Conservation (phyloP, 2,329 filamentous ascomycete species). For the Aspergillus proliferans region DNA sequence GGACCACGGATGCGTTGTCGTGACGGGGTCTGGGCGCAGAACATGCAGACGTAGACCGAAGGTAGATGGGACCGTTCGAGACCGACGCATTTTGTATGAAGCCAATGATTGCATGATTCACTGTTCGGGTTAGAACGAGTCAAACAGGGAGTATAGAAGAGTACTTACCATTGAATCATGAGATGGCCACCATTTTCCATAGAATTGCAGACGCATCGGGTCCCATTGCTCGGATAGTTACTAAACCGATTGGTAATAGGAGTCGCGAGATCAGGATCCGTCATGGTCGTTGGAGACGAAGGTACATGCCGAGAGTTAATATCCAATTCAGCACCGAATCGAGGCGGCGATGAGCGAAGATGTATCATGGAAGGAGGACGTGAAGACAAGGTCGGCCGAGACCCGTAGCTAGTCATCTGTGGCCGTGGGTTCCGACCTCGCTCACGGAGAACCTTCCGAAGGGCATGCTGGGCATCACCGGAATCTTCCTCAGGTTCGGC, state of each 20-base stretch:
- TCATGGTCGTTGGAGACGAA: slow-evolving; percentile 46
- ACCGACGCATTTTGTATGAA: slow-evolving; percentile 55
- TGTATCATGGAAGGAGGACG: slow-evolving; percentile 24
- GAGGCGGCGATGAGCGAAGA: slow-evolving; percentile 41
- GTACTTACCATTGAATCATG: slow-evolving; percentile 54
- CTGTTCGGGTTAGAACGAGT: slow-evolving; percentile 23
- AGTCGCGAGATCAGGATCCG: slow-evolving; percentile 46
- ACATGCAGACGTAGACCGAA: slow-evolving; percentile 47
- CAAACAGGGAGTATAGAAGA: not conserved
- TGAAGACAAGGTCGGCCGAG: slow-evolving; percentile 23
- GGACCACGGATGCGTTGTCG: slow-evolving; percentile 30
- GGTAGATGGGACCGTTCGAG: slow-evolving; percentile 43
- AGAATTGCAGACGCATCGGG: slow-evolving; percentile 54
- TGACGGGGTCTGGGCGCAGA: slow-evolving; percentile 43
- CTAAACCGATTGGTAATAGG: slow-evolving; percentile 50
- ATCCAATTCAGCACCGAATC: slow-evolving; percentile 30
- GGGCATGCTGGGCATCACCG: slow-evolving; percentile 42
- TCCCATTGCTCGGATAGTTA: slow-evolving; percentile 44
- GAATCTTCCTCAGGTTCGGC: slow-evolving; percentile 25
- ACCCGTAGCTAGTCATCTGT: slow-evolving; percentile 23
- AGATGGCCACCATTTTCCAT: slow-evolving; percentile 48
- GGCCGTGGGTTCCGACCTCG: slow-evolving; percentile 22
- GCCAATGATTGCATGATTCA: slow-evolving; percentile 58
- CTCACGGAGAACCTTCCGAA: slow-evolving; percentile 40
- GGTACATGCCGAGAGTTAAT: slow-evolving; percentile 35